Percentiles rank a stretch among this genome's conserved stretches.
Evolutionary conservation across 164 flowering plant genomes (phyloP).

Genomic region (Liquidambar formosana): DNA sequence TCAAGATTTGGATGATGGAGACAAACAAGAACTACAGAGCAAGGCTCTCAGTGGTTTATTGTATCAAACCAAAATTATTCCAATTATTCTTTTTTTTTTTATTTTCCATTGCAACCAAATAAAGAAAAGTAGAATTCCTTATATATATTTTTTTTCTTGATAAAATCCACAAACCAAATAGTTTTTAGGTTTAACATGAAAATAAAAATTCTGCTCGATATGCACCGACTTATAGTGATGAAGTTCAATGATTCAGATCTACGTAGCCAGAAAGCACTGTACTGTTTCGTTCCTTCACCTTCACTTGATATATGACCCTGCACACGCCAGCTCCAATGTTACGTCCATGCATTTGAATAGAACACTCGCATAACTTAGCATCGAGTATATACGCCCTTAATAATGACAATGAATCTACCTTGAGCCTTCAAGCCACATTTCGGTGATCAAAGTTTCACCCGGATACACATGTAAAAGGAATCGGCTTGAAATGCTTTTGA

Average conservation of each 20-base stretch:
- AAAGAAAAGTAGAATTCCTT: too few species aligned
- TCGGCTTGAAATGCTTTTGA: constrained; percentile 67
- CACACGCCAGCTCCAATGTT: constrained; percentile 22
- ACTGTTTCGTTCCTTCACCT: constrained; percentile 77
- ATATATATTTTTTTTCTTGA: too few species aligned
- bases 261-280: constrained; percentile 79
- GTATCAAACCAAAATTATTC: too few species aligned
- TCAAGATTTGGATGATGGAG: too few species aligned
- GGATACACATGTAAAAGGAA: constrained; percentile 91
- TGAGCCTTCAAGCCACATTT: constrained; percentile 88
- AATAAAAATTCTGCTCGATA: background rate
- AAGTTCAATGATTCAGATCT: constrained; percentile 44
- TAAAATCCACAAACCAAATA: too few species aligned
- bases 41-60: too few species aligned
- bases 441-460: constrained; percentile 85
- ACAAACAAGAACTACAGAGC: background rate
- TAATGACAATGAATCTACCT: constrained; percentile 39
- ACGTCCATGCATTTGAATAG: background rate
- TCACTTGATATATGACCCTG: constrained; percentile 83
- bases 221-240: constrained; percentile 36
- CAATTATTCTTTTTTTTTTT: too few species aligned
- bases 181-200: background rate
- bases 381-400: background rate
- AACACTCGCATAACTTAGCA: background rate
- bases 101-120: too few species aligned